Percentiles rank a stretch among this genome's conserved stretches.
Evolutionary conservation across 495 filamentous ascomycete genomes (phyloP).

Genomic region (Parmelia sp.): DNA sequence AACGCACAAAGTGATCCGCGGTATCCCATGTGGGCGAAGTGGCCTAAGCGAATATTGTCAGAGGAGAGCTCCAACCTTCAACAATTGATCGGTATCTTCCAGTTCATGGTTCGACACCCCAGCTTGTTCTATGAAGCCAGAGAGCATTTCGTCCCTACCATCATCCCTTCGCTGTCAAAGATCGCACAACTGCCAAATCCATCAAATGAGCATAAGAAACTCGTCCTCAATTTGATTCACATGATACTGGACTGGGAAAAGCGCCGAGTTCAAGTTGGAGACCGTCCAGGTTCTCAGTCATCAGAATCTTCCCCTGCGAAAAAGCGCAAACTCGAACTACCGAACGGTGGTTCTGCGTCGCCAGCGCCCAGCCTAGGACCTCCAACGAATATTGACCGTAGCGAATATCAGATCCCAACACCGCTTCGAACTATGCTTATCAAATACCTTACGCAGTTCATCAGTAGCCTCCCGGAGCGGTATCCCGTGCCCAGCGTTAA

Average conservation of each 20-base stretch:
- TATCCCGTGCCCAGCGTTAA: conserved; percentile 67
- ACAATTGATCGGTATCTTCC: conserved; percentile 94
- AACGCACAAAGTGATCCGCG: conserved; percentile 44
- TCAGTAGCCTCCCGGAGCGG: conserved; percentile 77
- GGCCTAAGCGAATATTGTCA: conserved; percentile 81
- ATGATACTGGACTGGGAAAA: conserved; percentile 93
- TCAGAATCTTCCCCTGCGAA: conserved; percentile 65
- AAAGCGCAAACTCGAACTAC: conserved; percentile 69
- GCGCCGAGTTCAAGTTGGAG: conserved; percentile 55
- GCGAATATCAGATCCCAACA: conserved; percentile 62
- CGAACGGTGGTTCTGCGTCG: conserved; percentile 32
- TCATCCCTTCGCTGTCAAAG: conserved; percentile 82
- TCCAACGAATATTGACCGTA: conserved; percentile 46
- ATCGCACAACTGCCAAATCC: conserved; percentile 78
- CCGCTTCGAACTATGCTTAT: conserved; percentile 68
- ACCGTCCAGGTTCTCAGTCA: conserved; percentile 38
- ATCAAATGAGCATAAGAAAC: conserved; percentile 87
- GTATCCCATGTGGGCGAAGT: conserved; percentile 80
- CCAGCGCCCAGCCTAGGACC: conserved; percentile 44
- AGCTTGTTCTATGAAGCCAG: conserved; percentile 92
- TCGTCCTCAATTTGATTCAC: conserved; percentile 82
- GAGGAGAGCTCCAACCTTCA: conserved; percentile 96
- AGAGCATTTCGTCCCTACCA: conserved; percentile 80
- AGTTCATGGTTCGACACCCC: conserved; percentile 88
- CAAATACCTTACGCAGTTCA: conserved; percentile 91